Evolutionary conservation across 176 grass and related monocot genomes (phyloP).

Genomic region (Poa annua): DNA sequence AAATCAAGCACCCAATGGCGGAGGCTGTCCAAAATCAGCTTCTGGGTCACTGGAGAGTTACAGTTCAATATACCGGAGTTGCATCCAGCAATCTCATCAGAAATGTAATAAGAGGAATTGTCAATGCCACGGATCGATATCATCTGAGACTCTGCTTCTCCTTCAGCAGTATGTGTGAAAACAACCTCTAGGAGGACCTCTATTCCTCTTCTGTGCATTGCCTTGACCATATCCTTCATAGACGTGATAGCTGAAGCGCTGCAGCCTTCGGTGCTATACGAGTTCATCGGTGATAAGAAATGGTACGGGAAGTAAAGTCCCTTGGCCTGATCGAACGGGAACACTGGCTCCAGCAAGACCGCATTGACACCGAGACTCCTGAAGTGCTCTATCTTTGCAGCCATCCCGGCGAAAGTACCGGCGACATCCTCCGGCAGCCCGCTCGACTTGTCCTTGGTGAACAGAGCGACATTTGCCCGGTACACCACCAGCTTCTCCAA

Average conservation of each 20-base stretch:
- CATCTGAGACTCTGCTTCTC: slow-evolving; percentile 57
- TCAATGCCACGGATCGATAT: slow-evolving; percentile 81
- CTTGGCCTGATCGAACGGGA: slow-evolving; percentile 72
- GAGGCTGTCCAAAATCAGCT: slow-evolving; percentile 92
- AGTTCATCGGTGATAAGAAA: slow-evolving; percentile 73
- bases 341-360: slow-evolving; percentile 83
- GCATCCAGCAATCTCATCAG: slow-evolving; percentile 43
- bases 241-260: slow-evolving; percentile 59
- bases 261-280: slow-evolving; percentile 39
- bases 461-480: slow-evolving; percentile 72
- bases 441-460: slow-evolving; percentile 64
- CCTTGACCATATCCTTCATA: slow-evolving; percentile 94
- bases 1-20: slow-evolving; percentile 91
- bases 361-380: slow-evolving; percentile 78
- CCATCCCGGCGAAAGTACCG: slow-evolving; percentile 64
- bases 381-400: slow-evolving; percentile 68
- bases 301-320: slow-evolving; percentile 87
- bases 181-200: slow-evolving; percentile 90
- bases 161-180: slow-evolving; percentile 73
- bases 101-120: slow-evolving; percentile 69
- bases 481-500: slow-evolving; percentile 90
- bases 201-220: slow-evolving; percentile 70
- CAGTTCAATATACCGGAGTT: slow-evolving; percentile 63
- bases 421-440: slow-evolving; percentile 38
- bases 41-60: slow-evolving; percentile 65